Base-by-base conservation (phyloP, 352 stramenopile species). In the Discostella stelligera region DNA sequence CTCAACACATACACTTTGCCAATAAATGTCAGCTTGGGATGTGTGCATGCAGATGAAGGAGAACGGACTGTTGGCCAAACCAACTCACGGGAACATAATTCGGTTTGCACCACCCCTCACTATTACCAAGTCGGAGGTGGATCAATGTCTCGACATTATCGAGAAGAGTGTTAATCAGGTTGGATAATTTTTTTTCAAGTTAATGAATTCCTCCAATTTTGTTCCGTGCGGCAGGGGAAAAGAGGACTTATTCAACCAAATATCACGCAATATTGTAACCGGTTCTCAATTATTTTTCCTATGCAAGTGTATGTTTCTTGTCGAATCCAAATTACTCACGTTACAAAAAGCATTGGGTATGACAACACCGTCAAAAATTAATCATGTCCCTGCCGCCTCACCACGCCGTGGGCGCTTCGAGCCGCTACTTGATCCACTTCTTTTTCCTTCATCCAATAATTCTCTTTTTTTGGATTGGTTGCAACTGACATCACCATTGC, bases 71-170 rank as follows among this genome's bases (percentile, higher is more conserved):
- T 88, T 99, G 27, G 97, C 97, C 56, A 99, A 99, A 89, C 97
- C 97, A 14, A 99, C 97, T 50, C 97, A 99, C 82, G 96, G 95
- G 73, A 98, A 98, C 88, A 98, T 98, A 83, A 98, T 98, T 83
- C 94, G 96, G 50, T 95, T 99, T 56, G 96, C 97, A 32, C 97
- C 97, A 20, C 96, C 96, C 44, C 91, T 98, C 58, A 96, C 94
- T 55, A 98, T 98, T 84, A 97, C 89, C 20, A 93, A 98, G 77
- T 81, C 85, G 39, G 89, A 98, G 87, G 93, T 98, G 74, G 93
- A 98, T 76, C 84, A 98, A 80, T 98, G 95, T 87, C 69, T 94
- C 30, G 71, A 76, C 23, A 93, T 94, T 55, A 93, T 94, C 67
- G 80, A 91, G 61, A 86, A 84, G 55, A 92, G 85, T 72, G 71